Conservation (phyloP, 148 eudicot genomes). For the Gaultheria prostrata region DNA sequence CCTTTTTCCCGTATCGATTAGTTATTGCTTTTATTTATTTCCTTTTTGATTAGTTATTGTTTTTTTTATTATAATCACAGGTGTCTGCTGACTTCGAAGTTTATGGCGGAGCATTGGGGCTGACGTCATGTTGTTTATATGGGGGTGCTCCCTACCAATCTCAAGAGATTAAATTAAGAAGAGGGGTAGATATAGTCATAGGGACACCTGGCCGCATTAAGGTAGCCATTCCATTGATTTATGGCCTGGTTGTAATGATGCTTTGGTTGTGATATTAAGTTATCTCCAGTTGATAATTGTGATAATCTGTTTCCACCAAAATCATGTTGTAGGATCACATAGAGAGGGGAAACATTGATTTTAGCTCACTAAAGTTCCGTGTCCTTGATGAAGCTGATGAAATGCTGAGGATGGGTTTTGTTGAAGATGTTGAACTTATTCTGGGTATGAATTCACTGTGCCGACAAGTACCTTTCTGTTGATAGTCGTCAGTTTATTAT, state of each 20-base stretch:
- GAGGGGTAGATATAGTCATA: constrained; percentile 82
- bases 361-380: constrained; percentile 75
- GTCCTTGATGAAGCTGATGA: constrained; percentile 98
- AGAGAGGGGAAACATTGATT: constrained; percentile 67
- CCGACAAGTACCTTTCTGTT: not conserved
- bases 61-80: constrained; percentile 31
- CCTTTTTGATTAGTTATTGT: not conserved
- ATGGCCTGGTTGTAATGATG: not conserved
- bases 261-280: not conserved
- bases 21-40: not conserved
- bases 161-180: constrained; percentile 54
- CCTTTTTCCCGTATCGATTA: not conserved
- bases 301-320: not conserved
- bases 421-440: constrained; percentile 89
- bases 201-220: constrained; percentile 93
- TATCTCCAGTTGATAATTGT: not conserved
- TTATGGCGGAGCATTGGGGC: constrained; percentile 68
- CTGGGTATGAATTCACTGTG: constrained; percentile 44
- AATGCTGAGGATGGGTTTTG: constrained; percentile 92
- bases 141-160: constrained; percentile 69
- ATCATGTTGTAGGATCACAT: constrained; percentile 59
- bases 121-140: constrained; percentile 61
- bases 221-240: constrained; percentile 33
- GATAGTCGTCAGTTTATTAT: not conserved
- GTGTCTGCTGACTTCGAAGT: constrained; percentile 67